Evolutionary conservation across 1,284 basidiomycete genomes (phyloP), one percentile per base, ranked within the genome.

Genomic region (Ceratobasidium sp.): DNA sequence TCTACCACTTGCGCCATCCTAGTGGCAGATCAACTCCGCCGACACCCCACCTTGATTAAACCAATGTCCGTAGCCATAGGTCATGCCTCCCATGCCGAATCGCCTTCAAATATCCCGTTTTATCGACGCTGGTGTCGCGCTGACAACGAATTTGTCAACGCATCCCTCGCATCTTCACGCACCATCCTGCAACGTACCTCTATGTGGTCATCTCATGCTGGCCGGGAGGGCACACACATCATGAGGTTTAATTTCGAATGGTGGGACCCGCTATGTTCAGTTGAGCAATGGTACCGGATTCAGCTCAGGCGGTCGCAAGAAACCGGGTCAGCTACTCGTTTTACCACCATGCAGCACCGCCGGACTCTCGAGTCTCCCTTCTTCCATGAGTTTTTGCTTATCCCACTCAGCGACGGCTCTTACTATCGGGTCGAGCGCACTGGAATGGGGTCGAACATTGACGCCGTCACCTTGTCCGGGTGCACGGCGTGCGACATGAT

Each of bases 331-430:
- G 9, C 48, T 24, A 73, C 71, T 13, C 29, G 24, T 0, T 73
- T 63, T 31, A 27, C 31, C 0, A 11, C 37, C 13, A 31, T 73
- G 24, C 29, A 63, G 24, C 59, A 73, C 27, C 43, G 59, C 19
- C 43, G 61, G 13, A 11, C 11, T 19, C 56, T 41, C 29, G 49
- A 63, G 6, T 13, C 11, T 16, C 59, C 56, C 9, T 73, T 63
- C n/a, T 51, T 39, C n/a, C 59, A 73, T n/a, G 59, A 73, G 29
- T 73, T 63, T 34, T 37, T 73, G 3, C 16, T 63, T 22, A 53
- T 73, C 14, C 31, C 46, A 14, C 24, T 63, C 3, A 7, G 3
- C 1, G 59, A 73, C 24, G 22, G 34, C 1, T 73, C 71, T 4
- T 14, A 22, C 14, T 73, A 63, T 19, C 34, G 59, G 5, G 14